These are phyloP conservation scores for Tulasnella sp. DNA, from an alignment of 768 basidiomycete genomes.

Conservation along the genomic window DNA sequence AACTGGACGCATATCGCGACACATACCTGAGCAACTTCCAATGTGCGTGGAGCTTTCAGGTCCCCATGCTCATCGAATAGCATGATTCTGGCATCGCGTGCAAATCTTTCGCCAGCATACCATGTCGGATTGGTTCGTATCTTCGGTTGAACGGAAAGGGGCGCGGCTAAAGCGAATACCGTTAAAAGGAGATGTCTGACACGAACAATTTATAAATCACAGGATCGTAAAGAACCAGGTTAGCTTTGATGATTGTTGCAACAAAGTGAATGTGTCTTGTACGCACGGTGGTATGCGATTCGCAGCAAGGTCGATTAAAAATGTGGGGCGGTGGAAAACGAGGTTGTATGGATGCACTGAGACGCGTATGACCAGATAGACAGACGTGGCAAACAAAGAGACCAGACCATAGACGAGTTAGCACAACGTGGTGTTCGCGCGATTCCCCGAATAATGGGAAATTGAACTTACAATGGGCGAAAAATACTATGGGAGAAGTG, in stretches of 20 bases:
- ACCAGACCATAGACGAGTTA: background rate
- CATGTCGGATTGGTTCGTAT: constrained; percentile 34
- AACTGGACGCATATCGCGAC: too few relatives aligned
- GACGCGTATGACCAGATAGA: constrained; percentile 22
- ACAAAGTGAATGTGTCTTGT: too few relatives aligned
- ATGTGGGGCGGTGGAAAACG: constrained; percentile 68
- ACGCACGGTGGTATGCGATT: constrained; percentile 50
- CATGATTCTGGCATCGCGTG: constrained; percentile 46
- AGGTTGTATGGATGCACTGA: constrained; percentile 66
- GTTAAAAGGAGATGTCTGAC: constrained; percentile 42
- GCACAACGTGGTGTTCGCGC: constrained; percentile 1
- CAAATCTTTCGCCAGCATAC: constrained; percentile 26
- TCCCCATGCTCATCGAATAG: constrained; percentile 62
- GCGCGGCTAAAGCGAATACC: constrained; percentile 67
- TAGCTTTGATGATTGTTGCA: background rate
- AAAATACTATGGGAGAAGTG: background rate
- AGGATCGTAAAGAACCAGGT: background rate
- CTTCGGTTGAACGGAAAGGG: constrained; percentile 55
- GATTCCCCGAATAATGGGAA: too few relatives aligned
- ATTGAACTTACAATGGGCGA: too few relatives aligned
- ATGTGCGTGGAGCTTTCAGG: constrained; percentile 31
- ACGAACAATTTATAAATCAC: background rate
- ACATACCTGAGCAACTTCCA: constrained; percentile 14
- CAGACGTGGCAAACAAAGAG: background rate
- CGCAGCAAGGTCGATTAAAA: constrained; percentile 50